phyloP scores from a whole-genome alignment of 352 stramenopile genomes.

The Phytophthora lateralis region DNA sequence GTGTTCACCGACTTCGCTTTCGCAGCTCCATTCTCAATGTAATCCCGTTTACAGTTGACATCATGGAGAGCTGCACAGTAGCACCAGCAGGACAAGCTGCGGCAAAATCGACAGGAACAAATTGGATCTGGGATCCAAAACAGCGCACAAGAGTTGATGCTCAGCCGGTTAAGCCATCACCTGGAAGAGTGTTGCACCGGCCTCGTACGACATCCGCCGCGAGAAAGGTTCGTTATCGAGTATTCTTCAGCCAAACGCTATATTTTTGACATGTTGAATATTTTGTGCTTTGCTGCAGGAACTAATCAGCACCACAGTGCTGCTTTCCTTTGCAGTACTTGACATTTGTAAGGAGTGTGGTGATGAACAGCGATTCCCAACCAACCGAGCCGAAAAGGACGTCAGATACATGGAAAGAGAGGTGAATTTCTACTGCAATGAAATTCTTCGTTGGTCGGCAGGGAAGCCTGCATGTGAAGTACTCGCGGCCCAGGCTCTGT shows the following conservation, averaged over 20 bases:
- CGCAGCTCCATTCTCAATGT: slow-evolving; percentile 24
- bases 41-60: slow-evolving; percentile 21
- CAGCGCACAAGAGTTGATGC: not conserved
- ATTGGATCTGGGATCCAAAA: slow-evolving; percentile 35
- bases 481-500: slow-evolving; percentile 51
- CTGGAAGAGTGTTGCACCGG: not conserved
- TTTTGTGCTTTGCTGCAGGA: slow-evolving; percentile 13
- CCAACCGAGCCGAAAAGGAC: slow-evolving; percentile 17
- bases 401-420: slow-evolving; percentile 66
- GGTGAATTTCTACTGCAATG: slow-evolving; percentile 79
- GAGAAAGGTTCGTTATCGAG: slow-evolving; percentile 29
- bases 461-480: slow-evolving; percentile 32
- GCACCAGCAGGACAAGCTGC: not conserved
- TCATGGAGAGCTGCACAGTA: slow-evolving; percentile 9
- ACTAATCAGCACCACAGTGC: slow-evolving; percentile 26
- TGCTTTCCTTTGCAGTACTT: slow-evolving; percentile 41
- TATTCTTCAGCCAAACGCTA: not conserved
- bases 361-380: slow-evolving; percentile 24
- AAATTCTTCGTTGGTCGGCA: slow-evolving; percentile 51
- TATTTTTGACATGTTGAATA: not conserved
- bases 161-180: slow-evolving; percentile 2
- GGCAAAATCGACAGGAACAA: slow-evolving; percentile 10
- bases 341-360: slow-evolving; percentile 38
- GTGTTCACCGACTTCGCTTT: slow-evolving; percentile 63
- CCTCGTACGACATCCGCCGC: not conserved